Percentiles rank a stretch among this genome's conserved stretches.
Evolutionary conservation across 1,139 yeast genomes (phyloP).

Genomic region (Debaryomyces coudertii): DNA sequence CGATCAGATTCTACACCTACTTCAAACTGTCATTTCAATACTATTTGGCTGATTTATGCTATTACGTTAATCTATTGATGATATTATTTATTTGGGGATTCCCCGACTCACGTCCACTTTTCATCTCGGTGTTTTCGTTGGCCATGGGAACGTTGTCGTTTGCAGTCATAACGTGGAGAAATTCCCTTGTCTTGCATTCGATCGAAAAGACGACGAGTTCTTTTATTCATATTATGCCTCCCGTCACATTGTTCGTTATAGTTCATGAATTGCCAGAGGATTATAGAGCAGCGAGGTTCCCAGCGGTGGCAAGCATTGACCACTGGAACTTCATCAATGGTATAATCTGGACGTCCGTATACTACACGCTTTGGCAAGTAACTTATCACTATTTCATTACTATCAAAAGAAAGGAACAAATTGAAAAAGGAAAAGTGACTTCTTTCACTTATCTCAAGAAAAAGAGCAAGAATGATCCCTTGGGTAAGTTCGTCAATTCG

Average conservation of each 20-base stretch:
- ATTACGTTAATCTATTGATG: conserved; percentile 78
- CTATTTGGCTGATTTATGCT: conserved; percentile 90
- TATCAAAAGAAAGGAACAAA: conserved; percentile 73
- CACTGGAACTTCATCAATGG: conserved; percentile 77
- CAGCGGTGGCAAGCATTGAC: conserved; percentile 72
- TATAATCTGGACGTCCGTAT: conserved; percentile 75
- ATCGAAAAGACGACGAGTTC: conserved; percentile 93
- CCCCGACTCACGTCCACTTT: conserved; percentile 72
- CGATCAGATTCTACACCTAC: conserved; percentile 82
- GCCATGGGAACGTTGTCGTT: conserved; percentile 88
- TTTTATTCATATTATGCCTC: conserved; percentile 90
- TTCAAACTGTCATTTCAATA: conserved; percentile 80
- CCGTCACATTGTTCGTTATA: conserved; percentile 82
- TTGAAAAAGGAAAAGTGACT: conserved; percentile 83
- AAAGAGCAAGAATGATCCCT: conserved; percentile 60
- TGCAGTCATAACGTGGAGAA: conserved; percentile 96
- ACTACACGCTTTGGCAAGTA: conserved; percentile 91
- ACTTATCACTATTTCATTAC: conserved; percentile 91
- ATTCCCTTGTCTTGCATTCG: conserved; percentile 87
- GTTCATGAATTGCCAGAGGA: conserved; percentile 74
- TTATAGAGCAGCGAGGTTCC: conserved; percentile 62
- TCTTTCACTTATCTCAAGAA: conserved; percentile 84
- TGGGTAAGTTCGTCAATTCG: conserved; percentile 81
- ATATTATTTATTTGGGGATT: conserved; percentile 79
- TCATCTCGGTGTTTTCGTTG: conserved; percentile 82